Percentiles rank a stretch among this genome's conserved stretches.
These are phyloP conservation scores for Geoglossum cookeanum DNA, from an alignment of 2,329 filamentous ascomycete genomes.

Conservation along the genomic window DNA sequence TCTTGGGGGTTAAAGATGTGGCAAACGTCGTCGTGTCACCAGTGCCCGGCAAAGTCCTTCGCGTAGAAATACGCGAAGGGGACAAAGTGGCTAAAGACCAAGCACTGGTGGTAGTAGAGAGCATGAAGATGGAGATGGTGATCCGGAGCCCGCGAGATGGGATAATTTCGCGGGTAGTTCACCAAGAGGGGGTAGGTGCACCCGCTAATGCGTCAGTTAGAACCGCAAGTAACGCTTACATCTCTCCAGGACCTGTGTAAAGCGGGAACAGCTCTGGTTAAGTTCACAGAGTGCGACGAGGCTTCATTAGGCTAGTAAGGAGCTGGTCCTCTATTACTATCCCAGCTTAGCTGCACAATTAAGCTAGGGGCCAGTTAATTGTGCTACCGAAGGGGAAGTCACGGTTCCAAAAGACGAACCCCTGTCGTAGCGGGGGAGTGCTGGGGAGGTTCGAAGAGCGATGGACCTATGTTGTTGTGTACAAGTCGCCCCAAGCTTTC, in stretches of 20 bases:
- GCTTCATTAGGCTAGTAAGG: not conserved
- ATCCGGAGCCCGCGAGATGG: constrained; percentile 60
- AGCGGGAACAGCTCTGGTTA: constrained; percentile 6
- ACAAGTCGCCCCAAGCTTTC: too few species aligned
- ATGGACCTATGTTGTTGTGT: too few species aligned
- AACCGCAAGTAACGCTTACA: not conserved
- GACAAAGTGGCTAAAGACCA: constrained; percentile 70
- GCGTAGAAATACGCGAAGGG: constrained; percentile 72
- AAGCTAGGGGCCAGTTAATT: too few species aligned
- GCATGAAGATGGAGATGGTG: constrained; percentile 81
- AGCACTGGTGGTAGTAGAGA: constrained; percentile 53
- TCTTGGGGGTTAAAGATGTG: constrained; percentile 62
- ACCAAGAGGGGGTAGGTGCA: constrained; percentile 44
- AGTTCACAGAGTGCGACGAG: constrained; percentile 3
- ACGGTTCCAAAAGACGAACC: too few species aligned
- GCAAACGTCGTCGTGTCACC: constrained; percentile 73
- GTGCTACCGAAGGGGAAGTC: too few species aligned
- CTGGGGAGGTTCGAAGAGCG: too few species aligned
- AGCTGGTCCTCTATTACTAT: not conserved
- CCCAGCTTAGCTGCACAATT: not conserved
- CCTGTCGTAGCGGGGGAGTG: too few species aligned
- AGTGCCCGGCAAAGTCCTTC: constrained; percentile 93
- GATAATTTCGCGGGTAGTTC: constrained; percentile 50
- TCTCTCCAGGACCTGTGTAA: constrained; percentile 5
- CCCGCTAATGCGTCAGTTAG: not conserved